phyloP scores from a whole-genome alignment of 1,284 basidiomycete genomes.

The Irpex lacteus region DNA sequence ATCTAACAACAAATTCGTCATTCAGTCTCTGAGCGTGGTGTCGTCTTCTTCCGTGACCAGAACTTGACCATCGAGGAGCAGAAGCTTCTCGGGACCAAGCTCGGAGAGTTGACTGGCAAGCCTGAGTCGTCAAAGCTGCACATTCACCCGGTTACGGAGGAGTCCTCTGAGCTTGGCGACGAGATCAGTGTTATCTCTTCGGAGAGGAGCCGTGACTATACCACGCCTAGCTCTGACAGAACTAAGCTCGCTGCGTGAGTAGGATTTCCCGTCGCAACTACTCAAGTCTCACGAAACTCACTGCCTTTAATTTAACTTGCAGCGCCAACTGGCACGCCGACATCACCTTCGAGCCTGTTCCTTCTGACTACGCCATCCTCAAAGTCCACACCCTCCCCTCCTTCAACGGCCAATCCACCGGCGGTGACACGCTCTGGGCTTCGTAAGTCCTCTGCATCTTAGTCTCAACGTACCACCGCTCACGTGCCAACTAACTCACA shows the following conservation, averaged over 20 bases:
- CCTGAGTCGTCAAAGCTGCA: conserved; percentile 56
- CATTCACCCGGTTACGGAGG: conserved; percentile 62
- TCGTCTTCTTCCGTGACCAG: conserved; percentile 70
- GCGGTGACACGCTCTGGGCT: conserved; percentile 42
- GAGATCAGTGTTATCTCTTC: conserved; percentile 50
- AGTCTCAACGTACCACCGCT: conserved; percentile 33
- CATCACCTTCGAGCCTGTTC: conserved; percentile 69
- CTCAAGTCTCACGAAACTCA: no score
- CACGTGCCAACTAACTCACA: conserved; percentile 15
- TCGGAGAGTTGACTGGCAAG: conserved; percentile 59
- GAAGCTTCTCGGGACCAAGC: conserved; percentile 40
- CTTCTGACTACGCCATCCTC: conserved; percentile 64
- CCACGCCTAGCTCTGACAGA: conserved; percentile 6
- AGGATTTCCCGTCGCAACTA: neutral
- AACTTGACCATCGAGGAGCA: conserved; percentile 44
- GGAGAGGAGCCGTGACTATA: conserved; percentile 28
- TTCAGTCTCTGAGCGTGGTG: conserved; percentile 61
- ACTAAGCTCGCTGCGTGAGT: conserved; percentile 13
- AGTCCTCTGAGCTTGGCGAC: conserved; percentile 43
- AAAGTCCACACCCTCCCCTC: conserved; percentile 54
- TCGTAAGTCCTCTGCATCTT: neutral
- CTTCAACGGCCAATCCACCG: conserved; percentile 17
- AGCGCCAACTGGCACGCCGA: conserved; percentile 52
- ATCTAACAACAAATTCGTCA: neutral
- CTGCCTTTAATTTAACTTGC: no score